These are phyloP conservation scores for Naumovozyma castellii DNA, from an alignment of 805 yeast genomes.

Conservation along the genomic window DNA sequence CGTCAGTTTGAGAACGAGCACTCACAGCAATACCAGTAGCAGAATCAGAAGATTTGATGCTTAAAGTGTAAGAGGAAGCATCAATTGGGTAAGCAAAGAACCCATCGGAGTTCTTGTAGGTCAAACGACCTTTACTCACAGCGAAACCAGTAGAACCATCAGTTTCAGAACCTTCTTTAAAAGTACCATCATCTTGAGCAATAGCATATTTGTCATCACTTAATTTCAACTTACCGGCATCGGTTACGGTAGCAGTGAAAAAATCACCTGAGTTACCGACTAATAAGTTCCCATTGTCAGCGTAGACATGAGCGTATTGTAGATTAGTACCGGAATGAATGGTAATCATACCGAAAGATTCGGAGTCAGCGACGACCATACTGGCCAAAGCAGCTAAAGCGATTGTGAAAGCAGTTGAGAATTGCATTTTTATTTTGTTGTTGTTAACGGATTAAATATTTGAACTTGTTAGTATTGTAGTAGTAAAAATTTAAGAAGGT, in stretches of 20 bases:
- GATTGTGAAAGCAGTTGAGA: constrained; percentile 12
- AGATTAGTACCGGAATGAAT: constrained; percentile 31
- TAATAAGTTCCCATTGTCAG: constrained; percentile 11
- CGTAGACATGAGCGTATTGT: constrained; percentile 25
- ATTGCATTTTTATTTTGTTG: constrained; percentile 5
- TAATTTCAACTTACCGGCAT: constrained; percentile 25
- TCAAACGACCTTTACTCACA: constrained; percentile 14
- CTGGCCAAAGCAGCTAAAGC: constrained; percentile 22
- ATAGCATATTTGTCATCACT: constrained; percentile 26
- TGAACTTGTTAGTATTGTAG: neutral
- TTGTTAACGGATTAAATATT: neutral
- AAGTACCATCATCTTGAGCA: constrained; percentile 17
- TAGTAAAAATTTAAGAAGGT: constrained; percentile 6
- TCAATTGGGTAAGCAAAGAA: constrained; percentile 35
- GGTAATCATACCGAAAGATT: constrained; percentile 28
- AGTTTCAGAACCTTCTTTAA: constrained; percentile 16
- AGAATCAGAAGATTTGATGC: constrained; percentile 17
- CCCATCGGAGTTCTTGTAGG: constrained; percentile 11
- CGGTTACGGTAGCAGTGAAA: constrained; percentile 21
- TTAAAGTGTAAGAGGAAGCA: constrained; percentile 16
- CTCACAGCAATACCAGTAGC: constrained; percentile 14
- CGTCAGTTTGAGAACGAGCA: constrained; percentile 7
- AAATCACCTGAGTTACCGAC: constrained; percentile 7
- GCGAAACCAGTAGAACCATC: constrained; percentile 31
- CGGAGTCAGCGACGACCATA: constrained; percentile 29